A percentile compares a stretch with the other conserved stretches of the same genome.
Conservation (phyloP, 495 filamentous ascomycete species). For the Podospora pseudoanserina region DNA sequence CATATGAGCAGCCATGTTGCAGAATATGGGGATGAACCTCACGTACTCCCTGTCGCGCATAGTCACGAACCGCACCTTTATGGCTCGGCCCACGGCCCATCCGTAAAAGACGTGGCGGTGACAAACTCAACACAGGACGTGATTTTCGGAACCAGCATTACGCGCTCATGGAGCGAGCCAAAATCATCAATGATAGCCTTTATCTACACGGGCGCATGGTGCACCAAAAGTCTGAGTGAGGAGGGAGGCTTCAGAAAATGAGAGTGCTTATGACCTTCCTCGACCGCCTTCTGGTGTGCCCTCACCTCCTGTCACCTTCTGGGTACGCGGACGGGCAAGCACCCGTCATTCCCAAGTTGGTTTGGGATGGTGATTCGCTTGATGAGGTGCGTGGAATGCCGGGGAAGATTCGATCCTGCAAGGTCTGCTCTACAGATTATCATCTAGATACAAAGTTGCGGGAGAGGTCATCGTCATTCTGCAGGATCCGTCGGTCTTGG, state of each 20-base stretch:
- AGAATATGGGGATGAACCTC: not conserved
- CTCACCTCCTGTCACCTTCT: not conserved
- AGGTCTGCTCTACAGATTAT: not conserved
- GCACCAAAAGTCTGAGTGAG: not conserved
- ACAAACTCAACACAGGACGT: not conserved
- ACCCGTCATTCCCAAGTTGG: not conserved
- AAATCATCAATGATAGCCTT: not conserved
- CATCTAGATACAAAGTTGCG: not conserved
- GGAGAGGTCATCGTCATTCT: not conserved
- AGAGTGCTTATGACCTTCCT: not conserved
- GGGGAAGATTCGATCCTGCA: not conserved
- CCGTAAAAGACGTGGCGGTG: not conserved
- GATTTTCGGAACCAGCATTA: not conserved
- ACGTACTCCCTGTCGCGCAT: not conserved
- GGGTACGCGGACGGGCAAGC: not conserved
- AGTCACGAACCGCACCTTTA: not conserved
- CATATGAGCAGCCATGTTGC: not conserved
- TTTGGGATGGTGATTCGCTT: not conserved
- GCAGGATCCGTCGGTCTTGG: not conserved
- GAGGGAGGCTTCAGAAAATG: not conserved
- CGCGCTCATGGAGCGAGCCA: not conserved
- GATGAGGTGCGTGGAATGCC: not conserved
- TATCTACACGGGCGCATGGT: not conserved
- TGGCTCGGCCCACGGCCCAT: not conserved
- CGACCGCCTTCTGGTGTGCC: not conserved